Evolutionary conservation across 1,139 yeast genomes (phyloP).

Genomic region (Schwanniomyces etchellsii): DNA sequence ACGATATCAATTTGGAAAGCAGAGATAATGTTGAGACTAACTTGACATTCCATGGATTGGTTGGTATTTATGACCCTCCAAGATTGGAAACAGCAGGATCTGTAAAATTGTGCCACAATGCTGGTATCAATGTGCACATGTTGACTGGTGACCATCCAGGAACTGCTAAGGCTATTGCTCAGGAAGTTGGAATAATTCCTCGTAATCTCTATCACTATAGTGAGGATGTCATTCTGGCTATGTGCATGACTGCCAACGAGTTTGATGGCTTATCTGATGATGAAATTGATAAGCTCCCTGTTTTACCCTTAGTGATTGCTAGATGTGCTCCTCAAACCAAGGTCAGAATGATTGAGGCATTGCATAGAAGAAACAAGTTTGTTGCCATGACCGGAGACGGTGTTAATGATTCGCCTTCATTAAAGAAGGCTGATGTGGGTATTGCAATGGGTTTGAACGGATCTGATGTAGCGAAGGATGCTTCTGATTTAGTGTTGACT

Average conservation of each 20-base stretch:
- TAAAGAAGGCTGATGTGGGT: constrained; percentile 79
- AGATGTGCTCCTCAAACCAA: constrained; percentile 85
- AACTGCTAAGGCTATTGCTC: constrained; percentile 78
- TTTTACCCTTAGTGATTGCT: constrained; percentile 74
- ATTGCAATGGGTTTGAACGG: constrained; percentile 86
- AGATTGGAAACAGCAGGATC: constrained; percentile 66
- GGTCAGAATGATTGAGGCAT: constrained; percentile 78
- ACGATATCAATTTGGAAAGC: constrained; percentile 20
- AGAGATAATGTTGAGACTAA: constrained; percentile 52
- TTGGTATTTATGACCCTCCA: constrained; percentile 84
- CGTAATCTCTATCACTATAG: constrained; percentile 59
- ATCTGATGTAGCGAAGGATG: constrained; percentile 78
- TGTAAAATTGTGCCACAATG: constrained; percentile 63
- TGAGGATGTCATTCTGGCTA: constrained; percentile 52
- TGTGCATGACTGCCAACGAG: constrained; percentile 75
- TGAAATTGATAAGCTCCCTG: constrained; percentile 63
- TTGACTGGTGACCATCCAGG: constrained; percentile 83
- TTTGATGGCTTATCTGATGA: constrained; percentile 62
- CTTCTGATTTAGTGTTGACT: constrained; percentile 67
- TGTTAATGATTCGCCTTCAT: constrained; percentile 77
- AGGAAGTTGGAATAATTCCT: constrained; percentile 81
- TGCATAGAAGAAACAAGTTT: constrained; percentile 64
- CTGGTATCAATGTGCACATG: constrained; percentile 82
- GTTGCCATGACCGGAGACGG: constrained; percentile 91
- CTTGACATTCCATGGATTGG: constrained; percentile 59